phyloP scores from a whole-genome alignment of 495 filamentous ascomycete species.

The Aspergillus olivimuriae region DNA sequence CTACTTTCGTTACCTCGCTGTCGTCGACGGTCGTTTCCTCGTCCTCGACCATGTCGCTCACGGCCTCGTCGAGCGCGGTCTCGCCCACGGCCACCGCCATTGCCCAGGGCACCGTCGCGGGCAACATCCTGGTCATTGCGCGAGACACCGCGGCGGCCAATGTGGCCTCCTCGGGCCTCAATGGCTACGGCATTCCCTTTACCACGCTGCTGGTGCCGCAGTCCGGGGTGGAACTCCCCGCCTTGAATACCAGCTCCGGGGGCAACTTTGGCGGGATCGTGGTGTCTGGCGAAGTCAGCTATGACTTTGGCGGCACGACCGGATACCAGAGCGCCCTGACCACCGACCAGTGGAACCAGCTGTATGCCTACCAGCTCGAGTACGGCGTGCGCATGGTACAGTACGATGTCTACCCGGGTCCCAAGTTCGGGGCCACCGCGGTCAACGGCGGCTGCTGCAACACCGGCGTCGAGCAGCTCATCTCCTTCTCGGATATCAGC shows the following conservation, averaged over 20 bases:
- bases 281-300: conserved; percentile 49
- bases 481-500: conserved; percentile 42
- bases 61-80: conserved; percentile 11
- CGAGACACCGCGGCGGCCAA: conserved; percentile 39
- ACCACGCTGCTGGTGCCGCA: conserved; percentile 49
- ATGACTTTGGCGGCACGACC: conserved; percentile 36
- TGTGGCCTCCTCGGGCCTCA: conserved; percentile 47
- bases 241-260: conserved; percentile 37
- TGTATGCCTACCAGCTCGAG: conserved; percentile 51
- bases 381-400: conserved; percentile 59
- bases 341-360: conserved; percentile 46
- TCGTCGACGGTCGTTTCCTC: conserved; percentile 14
- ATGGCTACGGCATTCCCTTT: conserved; percentile 57
- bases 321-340: conserved; percentile 51
- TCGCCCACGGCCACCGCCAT: conserved; percentile 17
- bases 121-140: conserved; percentile 54
- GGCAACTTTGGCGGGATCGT: conserved; percentile 57
- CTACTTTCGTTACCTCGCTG: conserved; percentile 10
- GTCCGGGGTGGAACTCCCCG: conserved; percentile 42
- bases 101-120: conserved; percentile 23
- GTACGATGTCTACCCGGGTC: conserved; percentile 49
- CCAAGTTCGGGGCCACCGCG: conserved; percentile 40
- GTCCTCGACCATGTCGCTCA: conserved; percentile 22
- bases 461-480: conserved; percentile 43
- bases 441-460: conserved; percentile 41